These are phyloP conservation scores for Rhodotorula sp. DNA, from an alignment of 1,284 basidiomycete genomes.

Conservation along the genomic window DNA sequence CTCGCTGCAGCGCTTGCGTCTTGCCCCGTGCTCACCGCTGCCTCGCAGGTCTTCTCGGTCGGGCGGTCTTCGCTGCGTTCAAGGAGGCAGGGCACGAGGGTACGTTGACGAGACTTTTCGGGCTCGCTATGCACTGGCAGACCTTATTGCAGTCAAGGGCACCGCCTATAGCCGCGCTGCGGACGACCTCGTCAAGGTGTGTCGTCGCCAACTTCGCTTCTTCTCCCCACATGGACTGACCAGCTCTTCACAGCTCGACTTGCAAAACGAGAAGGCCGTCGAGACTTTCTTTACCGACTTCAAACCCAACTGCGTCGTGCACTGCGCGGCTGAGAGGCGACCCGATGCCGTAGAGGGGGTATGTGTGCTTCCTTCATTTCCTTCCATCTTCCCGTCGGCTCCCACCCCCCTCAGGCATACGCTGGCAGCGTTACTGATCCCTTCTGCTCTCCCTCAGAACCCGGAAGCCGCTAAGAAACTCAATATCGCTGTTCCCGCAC, in stretches of 20 bases:
- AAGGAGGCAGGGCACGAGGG: constrained; percentile 31
- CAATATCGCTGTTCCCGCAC: constrained; percentile 35
- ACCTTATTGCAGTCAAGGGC: constrained; percentile 53
- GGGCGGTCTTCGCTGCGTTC: constrained; percentile 30
- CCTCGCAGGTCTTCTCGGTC: constrained; percentile 37
- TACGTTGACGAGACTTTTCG: background rate
- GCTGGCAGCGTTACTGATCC: background rate
- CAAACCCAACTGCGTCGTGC: constrained; percentile 73
- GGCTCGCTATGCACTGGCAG: background rate
- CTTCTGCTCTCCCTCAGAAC: constrained; percentile 53
- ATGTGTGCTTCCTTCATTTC: constrained; percentile 37
- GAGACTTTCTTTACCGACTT: constrained; percentile 57
- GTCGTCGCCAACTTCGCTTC: background rate
- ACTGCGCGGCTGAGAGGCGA: constrained; percentile 78
- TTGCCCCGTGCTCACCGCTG: background rate
- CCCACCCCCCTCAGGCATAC: no score
- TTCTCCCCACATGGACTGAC: background rate
- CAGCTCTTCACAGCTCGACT: constrained; percentile 56
- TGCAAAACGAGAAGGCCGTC: constrained; percentile 58
- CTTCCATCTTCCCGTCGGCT: no score
- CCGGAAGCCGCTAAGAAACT: constrained; percentile 61
- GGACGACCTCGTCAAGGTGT: constrained; percentile 54
- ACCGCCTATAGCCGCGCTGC: constrained; percentile 63
- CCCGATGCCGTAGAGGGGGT: constrained; percentile 80
- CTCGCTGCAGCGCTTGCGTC: background rate